Conservation (phyloP, 2,329 filamentous ascomycete genomes). For the Didymella glomerata region DNA sequence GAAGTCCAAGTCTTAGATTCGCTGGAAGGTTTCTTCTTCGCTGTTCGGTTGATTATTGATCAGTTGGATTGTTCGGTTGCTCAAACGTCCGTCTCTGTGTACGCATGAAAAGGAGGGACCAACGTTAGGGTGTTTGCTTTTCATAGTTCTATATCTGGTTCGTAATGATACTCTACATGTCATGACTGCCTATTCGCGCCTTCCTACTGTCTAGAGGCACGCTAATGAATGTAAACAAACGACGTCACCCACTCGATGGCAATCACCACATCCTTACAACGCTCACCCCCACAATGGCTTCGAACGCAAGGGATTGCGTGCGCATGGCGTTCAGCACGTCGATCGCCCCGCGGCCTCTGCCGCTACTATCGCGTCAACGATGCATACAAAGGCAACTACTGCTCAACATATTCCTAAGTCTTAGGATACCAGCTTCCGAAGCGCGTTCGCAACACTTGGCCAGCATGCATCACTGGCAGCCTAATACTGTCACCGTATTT, state of each 20-base stretch:
- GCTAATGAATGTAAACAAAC: constrained; percentile 6
- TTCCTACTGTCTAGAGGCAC: background rate
- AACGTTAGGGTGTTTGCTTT: background rate
- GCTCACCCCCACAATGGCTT: background rate
- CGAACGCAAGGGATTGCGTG: constrained; percentile 8
- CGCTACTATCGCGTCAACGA: background rate
- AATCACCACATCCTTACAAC: background rate
- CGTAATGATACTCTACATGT: constrained; percentile 4
- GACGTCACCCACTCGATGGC: background rate
- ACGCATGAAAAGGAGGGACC: background rate
- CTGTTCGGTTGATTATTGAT: background rate
- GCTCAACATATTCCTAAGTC: background rate
- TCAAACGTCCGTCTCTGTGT: background rate
- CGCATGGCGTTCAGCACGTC: background rate
- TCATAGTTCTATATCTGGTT: constrained; percentile 4
- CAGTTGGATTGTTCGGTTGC: background rate
- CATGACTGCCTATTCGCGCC: background rate
- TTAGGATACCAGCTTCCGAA: background rate
- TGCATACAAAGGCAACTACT: background rate
- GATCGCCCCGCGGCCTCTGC: background rate
- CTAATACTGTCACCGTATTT: constrained; percentile 2
- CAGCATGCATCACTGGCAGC: background rate
- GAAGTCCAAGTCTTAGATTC: constrained; percentile 20
- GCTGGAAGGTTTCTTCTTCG: background rate
- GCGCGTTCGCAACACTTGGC: background rate